These are phyloP conservation scores for Oryza australiensis DNA, from an alignment of 176 grass and related monocot genomes.

Conservation along the genomic window DNA sequence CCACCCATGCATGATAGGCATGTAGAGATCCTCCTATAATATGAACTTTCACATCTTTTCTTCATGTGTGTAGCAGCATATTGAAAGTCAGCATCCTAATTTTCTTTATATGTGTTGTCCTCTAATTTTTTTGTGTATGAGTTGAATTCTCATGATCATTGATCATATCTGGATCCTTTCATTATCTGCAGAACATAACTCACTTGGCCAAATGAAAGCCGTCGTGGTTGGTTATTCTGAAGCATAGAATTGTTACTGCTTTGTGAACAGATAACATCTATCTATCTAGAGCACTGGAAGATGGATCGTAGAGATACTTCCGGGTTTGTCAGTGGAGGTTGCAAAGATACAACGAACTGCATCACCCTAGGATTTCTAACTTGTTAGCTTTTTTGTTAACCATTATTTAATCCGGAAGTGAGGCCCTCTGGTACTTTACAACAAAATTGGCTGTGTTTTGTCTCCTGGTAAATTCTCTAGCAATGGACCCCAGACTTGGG, in stretches of 20 bases:
- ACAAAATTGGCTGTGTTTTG: constrained; percentile 20
- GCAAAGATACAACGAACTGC: constrained; percentile 36
- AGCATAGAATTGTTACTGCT: not conserved
- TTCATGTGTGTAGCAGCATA: not conserved
- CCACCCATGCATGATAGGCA: not conserved
- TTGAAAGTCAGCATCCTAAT: not conserved
- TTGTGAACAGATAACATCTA: constrained; percentile 10
- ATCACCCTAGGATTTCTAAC: constrained; percentile 43
- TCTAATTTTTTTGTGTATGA: constrained; percentile 1
- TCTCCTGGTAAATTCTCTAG: not conserved
- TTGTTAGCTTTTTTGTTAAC: constrained; percentile 48
- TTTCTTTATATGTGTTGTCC: not conserved
- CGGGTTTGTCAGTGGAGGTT: constrained; percentile 96
- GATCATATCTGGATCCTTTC: constrained; percentile 6
- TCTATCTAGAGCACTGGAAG: constrained; percentile 37
- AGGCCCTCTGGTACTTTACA: constrained; percentile 35
- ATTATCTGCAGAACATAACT: constrained; percentile 33
- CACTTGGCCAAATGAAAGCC: constrained; percentile 15
- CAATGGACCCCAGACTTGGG: constrained; percentile 43
- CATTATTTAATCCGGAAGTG: constrained; percentile 40
- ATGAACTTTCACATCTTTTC: not conserved
- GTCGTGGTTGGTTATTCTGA: constrained; percentile 9
- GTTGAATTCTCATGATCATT: constrained; percentile 1
- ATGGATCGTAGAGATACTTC: constrained; percentile 84
- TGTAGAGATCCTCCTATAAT: not conserved